phyloP scores from a whole-genome alignment of 2,329 filamentous ascomycete species.

The Claviceps cyperi region DNA sequence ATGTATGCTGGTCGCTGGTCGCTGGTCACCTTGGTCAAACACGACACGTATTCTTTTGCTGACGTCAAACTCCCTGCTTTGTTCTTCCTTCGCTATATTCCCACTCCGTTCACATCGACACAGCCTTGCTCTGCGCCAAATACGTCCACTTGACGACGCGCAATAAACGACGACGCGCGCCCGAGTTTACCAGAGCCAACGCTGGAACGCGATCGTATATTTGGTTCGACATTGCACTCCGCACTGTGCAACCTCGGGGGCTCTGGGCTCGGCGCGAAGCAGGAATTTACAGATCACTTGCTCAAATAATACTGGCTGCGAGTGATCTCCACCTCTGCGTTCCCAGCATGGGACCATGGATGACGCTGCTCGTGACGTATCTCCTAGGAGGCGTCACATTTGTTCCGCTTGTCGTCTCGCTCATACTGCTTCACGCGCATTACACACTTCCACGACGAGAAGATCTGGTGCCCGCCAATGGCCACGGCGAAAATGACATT shows the following conservation, averaged over 20 bases:
- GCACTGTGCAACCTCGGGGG: neutral
- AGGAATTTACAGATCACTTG: neutral
- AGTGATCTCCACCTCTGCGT: neutral
- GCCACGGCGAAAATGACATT: conserved; percentile 24
- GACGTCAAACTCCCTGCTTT: neutral
- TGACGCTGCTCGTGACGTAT: conserved; percentile 58
- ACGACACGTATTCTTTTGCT: neutral
- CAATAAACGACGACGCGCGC: neutral
- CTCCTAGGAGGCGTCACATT: conserved; percentile 80
- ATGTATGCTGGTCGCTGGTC: conserved; percentile 3
- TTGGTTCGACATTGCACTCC: neutral
- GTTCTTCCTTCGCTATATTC: neutral
- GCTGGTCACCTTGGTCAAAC: conserved; percentile 1
- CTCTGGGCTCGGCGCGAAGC: neutral
- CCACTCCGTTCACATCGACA: neutral
- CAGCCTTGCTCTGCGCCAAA: neutral
- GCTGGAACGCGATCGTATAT: neutral
- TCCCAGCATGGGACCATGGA: conserved; percentile 34
- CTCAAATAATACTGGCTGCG: neutral
- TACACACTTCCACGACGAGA: conserved; percentile 46
- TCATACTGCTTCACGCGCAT: conserved; percentile 52
- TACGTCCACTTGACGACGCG: neutral
- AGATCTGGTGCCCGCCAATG: conserved; percentile 19
- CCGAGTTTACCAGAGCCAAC: neutral
- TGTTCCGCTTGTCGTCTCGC: conserved; percentile 52